Percentiles rank a stretch among this genome's conserved stretches.
These are phyloP conservation scores for Ustilago bromivora DNA, from an alignment of 1,284 basidiomycete species.

Conservation along the genomic window DNA sequence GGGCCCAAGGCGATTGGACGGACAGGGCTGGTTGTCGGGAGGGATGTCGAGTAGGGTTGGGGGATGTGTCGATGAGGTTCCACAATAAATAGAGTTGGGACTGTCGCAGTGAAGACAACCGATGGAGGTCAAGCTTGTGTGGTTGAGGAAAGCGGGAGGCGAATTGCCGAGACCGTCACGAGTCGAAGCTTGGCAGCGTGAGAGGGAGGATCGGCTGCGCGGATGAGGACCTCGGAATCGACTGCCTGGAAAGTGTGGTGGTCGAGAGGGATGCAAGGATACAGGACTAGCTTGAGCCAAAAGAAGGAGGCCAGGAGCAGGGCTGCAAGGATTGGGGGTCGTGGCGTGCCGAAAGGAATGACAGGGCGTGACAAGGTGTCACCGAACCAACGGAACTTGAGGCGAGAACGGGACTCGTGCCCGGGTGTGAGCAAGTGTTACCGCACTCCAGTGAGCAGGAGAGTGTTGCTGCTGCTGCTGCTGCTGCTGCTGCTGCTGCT, in stretches of 20 bases:
- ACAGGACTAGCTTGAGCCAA: background rate
- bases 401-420: background rate
- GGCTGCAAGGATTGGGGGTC: background rate
- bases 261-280: background rate
- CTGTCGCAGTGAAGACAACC: background rate
- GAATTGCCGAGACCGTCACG: background rate
- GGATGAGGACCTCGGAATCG: constrained; percentile 14
- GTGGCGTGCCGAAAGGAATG: background rate
- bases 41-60: background rate
- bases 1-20: background rate
- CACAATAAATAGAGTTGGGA: background rate
- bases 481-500: background rate
- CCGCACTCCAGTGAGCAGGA: background rate
- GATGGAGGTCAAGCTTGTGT: background rate
- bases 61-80: background rate
- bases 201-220: constrained; percentile 1
- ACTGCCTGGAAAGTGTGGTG: background rate
- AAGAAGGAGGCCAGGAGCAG: background rate
- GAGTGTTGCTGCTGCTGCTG: background rate
- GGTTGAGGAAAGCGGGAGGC: background rate
- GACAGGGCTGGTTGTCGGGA: background rate
- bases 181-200: background rate
- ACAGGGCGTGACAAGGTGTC: background rate
- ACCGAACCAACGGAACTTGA: background rate
- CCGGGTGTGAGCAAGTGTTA: background rate